phyloP scores from a whole-genome alignment of 352 stramenopile species.

The Globisporangium parvum region DNA sequence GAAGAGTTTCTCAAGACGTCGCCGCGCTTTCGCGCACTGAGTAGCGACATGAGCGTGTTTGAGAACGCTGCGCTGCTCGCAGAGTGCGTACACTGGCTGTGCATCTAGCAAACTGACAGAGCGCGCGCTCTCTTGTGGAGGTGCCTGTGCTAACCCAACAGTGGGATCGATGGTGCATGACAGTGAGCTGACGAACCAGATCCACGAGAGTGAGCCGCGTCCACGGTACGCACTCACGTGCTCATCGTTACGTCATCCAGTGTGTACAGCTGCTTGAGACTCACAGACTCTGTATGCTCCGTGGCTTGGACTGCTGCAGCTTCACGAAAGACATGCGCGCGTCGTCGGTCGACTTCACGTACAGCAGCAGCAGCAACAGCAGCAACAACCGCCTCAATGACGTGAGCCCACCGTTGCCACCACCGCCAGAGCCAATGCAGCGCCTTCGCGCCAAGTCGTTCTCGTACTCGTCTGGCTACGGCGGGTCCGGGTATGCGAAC shows the following conservation, averaged over 20 bases:
- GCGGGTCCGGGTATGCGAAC: slow-evolving; percentile 30
- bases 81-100: slow-evolving; percentile 1
- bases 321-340: slow-evolving; percentile 64
- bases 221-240: slow-evolving; percentile 5
- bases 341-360: slow-evolving; percentile 75
- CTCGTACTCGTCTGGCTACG: slow-evolving; percentile 64
- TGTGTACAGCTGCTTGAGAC: neutral
- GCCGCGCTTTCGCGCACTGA: slow-evolving; percentile 35
- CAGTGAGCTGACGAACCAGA: slow-evolving; percentile 14
- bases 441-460: slow-evolving; percentile 71
- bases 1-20: slow-evolving; percentile 55
- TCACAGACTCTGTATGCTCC: neutral
- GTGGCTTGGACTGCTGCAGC: slow-evolving; percentile 1
- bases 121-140: too few relatives aligned
- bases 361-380: slow-evolving; percentile 15
- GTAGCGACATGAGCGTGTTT: slow-evolving; percentile 8
- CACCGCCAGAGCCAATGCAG: slow-evolving; percentile 54
- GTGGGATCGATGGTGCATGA: neutral
- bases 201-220: slow-evolving; percentile 8
- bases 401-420: slow-evolving; percentile 62
- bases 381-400: slow-evolving; percentile 28
- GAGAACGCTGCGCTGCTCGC: slow-evolving; percentile 4
- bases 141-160: neutral
- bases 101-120: neutral
- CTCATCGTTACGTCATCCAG: neutral